These are phyloP conservation scores for Fusarium begoniae DNA, from an alignment of 2,329 filamentous ascomycete species.

Conservation along the genomic window DNA sequence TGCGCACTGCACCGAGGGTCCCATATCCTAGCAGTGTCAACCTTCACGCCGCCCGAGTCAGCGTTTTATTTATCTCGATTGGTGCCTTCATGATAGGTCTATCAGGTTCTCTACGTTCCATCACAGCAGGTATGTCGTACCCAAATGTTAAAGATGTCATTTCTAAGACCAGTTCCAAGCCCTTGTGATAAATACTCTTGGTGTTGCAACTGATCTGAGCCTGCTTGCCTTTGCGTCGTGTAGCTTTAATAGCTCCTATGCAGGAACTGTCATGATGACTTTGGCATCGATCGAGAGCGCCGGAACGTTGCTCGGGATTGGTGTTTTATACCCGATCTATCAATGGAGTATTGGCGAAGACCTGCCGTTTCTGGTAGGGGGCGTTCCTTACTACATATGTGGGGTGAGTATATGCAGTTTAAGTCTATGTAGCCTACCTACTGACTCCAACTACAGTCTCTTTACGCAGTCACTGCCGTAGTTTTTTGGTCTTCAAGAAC, in stretches of 20 bases:
- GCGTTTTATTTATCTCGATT: background rate
- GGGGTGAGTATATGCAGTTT: background rate
- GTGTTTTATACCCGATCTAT: background rate
- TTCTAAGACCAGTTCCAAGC: background rate
- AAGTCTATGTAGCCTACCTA: too few species aligned
- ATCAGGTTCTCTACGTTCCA: background rate
- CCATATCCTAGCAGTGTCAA: background rate
- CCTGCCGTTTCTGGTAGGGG: background rate
- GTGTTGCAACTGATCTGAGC: background rate
- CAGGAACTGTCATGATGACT: background rate
- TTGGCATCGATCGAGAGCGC: background rate
- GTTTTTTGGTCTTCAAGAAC: background rate
- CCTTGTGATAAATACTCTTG: background rate
- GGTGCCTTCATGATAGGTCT: background rate
- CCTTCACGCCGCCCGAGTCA: background rate
- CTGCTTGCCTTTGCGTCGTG: background rate
- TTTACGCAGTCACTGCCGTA: background rate
- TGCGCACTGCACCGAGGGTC: background rate
- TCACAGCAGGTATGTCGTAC: background rate
- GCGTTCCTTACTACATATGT: background rate
- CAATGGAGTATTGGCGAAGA: background rate
- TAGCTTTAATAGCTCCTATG: background rate
- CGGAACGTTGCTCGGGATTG: background rate
- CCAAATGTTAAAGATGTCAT: background rate
- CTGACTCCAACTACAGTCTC: background rate